Evolutionary conservation across 257 asterid genomes (phyloP).

Genomic region (Solanum bulbocastanum): DNA sequence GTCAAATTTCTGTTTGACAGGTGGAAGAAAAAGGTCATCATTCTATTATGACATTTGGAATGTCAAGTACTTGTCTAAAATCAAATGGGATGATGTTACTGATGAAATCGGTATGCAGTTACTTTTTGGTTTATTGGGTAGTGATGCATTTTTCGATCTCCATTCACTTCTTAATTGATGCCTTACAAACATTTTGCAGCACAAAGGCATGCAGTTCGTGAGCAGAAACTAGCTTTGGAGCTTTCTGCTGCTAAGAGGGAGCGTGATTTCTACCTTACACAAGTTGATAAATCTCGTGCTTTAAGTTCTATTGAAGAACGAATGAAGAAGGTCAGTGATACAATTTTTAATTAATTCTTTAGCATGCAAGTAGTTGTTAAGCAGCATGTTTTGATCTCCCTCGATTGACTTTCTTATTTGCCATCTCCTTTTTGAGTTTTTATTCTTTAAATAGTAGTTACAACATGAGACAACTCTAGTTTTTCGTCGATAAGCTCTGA

Average conservation of each 20-base stretch:
- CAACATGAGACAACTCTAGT: not conserved
- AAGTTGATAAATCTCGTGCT: constrained; percentile 67
- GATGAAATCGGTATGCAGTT: constrained; percentile 60
- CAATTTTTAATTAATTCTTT: not conserved
- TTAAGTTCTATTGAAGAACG: constrained; percentile 56
- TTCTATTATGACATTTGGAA: constrained; percentile 92
- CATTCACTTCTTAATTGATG: constrained; percentile 5
- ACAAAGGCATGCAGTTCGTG: constrained; percentile 58
- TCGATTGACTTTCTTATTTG: not conserved
- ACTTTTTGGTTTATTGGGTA: not conserved
- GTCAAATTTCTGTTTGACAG: constrained; percentile 25
- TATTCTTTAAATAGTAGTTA: not conserved
- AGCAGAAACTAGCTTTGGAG: constrained; percentile 70
- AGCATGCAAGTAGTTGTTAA: not conserved
- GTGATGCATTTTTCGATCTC: not conserved
- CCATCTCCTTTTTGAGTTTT: not conserved
- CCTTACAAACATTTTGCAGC: constrained; percentile 34
- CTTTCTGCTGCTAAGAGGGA: constrained; percentile 75
- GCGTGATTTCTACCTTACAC: constrained; percentile 72
- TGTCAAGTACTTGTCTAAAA: constrained; percentile 87
- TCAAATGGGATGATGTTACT: constrained; percentile 96
- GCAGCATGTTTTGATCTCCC: not conserved
- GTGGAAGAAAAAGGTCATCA: constrained; percentile 81
- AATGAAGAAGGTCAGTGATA: constrained; percentile 49
- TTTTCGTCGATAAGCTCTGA: no score